These are phyloP conservation scores for Hypoxylon intermedium DNA, from an alignment of 495 filamentous ascomycete species.

Conservation along the genomic window DNA sequence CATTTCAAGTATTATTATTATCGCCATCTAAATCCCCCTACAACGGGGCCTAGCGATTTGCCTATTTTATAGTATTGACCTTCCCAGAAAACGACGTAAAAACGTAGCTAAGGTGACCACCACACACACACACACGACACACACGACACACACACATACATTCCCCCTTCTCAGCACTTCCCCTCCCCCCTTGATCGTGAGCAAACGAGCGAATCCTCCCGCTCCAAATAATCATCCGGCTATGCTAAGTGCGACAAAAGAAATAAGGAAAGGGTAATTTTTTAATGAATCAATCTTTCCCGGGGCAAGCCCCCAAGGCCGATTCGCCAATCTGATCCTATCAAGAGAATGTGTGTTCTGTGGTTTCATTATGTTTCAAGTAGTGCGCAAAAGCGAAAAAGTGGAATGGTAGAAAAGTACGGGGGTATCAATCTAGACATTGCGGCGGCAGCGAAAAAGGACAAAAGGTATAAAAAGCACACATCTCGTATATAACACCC, in stretches of 20 bases:
- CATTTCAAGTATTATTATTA: constrained; percentile 29
- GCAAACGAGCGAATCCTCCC: constrained; percentile 16
- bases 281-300: constrained; percentile 23
- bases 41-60: constrained; percentile 9
- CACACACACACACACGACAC: background rate
- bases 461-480: constrained; percentile 43
- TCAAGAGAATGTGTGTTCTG: constrained; percentile 14
- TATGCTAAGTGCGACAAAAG: constrained; percentile 22
- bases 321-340: constrained; percentile 19
- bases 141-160: background rate
- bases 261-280: constrained; percentile 13
- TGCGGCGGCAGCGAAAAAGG: constrained; percentile 25
- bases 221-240: constrained; percentile 25
- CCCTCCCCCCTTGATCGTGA: constrained; percentile 2
- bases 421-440: constrained; percentile 47
- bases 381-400: constrained; percentile 4
- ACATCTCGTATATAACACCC: constrained; percentile 35
- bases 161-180: background rate
- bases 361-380: constrained; percentile 37
- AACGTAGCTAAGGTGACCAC: too few species aligned
- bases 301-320: background rate
- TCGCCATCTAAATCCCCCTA: constrained; percentile 14
- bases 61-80: constrained; percentile 1
- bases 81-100: constrained; percentile 34
- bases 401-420: constrained; percentile 15